Conservation (phyloP, 495 filamentous ascomycete species). For the Podospora pseudoanserina region DNA sequence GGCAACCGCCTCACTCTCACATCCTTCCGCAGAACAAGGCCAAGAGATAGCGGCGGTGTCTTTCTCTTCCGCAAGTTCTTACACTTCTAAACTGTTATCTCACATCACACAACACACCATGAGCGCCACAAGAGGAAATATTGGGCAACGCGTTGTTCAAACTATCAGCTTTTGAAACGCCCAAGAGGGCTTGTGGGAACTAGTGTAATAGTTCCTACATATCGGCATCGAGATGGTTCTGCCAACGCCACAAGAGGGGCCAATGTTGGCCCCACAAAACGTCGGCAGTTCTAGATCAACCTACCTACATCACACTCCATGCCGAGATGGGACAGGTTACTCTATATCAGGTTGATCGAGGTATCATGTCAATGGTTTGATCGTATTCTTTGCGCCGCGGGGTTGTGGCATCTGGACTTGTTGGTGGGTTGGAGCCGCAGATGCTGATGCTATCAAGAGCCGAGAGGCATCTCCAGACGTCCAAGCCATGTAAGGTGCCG, state of each 20-base stretch:
- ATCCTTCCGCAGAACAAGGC: not conserved
- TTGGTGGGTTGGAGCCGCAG: no score
- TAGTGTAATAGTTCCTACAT: not conserved
- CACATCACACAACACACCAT: not conserved
- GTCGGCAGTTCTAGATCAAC: no score
- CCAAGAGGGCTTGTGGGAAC: not conserved
- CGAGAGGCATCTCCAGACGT: no score
- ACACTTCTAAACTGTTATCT: not conserved
- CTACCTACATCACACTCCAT: no score
- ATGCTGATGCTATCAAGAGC: no score
- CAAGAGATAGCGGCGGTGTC: not conserved
- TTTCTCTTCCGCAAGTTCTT: not conserved
- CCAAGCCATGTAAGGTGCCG: no score
- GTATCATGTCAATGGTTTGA: no score
- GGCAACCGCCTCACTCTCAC: not conserved
- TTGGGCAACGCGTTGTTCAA: not conserved
- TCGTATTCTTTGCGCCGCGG: no score
- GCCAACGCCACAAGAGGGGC: not conserved
- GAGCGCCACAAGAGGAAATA: not conserved
- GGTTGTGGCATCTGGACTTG: no score
- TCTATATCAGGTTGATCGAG: no score
- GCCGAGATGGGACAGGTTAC: no score
- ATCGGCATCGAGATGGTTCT: not conserved
- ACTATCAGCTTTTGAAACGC: not conserved
- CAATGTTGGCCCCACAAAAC: no score